phyloP scores from a whole-genome alignment of 768 basidiomycete genomes.

The Leccinum olivaceopallidum region DNA sequence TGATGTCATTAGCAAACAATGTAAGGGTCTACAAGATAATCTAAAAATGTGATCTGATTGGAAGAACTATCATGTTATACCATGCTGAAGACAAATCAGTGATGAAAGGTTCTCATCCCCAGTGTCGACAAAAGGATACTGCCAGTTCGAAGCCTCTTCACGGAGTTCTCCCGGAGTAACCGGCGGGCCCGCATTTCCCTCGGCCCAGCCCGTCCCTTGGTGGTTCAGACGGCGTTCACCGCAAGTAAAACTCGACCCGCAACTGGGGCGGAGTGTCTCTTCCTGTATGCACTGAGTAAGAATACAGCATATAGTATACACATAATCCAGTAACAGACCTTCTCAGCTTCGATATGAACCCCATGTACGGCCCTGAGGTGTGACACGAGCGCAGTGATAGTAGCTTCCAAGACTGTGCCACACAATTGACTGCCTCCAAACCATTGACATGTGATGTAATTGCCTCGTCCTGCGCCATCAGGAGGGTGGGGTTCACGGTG shows the following conservation, averaged over 20 bases:
- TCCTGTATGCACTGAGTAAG: neutral
- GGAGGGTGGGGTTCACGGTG: neutral
- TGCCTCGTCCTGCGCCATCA: neutral
- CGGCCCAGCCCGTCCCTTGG: too few relatives aligned
- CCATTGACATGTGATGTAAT: neutral
- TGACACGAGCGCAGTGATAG: neutral
- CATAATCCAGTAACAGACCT: neutral
- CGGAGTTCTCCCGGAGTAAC: neutral
- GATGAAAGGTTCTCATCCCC: neutral
- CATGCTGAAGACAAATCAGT: too few relatives aligned
- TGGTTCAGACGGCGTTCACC: neutral
- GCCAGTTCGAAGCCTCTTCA: neutral
- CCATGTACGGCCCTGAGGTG: neutral
- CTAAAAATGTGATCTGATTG: too few relatives aligned
- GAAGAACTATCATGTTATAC: too few relatives aligned
- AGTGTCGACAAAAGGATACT: neutral
- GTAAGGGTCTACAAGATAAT: too few relatives aligned
- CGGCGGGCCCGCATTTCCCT: neutral
- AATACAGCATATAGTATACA: neutral
- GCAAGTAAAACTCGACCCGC: neutral
- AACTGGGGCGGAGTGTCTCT: neutral
- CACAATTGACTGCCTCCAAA: neutral
- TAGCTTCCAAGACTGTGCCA: neutral
- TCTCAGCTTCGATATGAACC: neutral
- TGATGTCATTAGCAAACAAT: too few relatives aligned